These are phyloP conservation scores for Penicillium sclerotiorum DNA, from an alignment of 2,329 filamentous ascomycete species.

Conservation along the genomic window DNA sequence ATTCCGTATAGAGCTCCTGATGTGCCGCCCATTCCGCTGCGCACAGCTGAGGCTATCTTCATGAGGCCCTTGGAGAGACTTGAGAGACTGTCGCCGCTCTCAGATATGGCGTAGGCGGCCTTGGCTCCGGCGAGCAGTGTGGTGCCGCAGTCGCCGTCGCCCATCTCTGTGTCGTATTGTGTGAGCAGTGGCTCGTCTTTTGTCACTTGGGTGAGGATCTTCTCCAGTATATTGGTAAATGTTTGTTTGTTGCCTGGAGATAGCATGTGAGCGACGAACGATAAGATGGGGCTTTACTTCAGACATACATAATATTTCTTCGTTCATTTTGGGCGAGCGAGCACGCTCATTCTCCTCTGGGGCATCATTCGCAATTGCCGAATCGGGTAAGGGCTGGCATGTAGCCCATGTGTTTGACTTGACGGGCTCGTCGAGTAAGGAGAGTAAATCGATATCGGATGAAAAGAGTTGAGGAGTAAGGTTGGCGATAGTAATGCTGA, in stretches of 20 bases:
- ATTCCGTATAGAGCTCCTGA: slow-evolving; percentile 12
- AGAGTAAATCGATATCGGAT: slow-evolving; percentile 5
- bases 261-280: neutral
- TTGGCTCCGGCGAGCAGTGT: slow-evolving; percentile 10
- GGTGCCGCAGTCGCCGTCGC: slow-evolving; percentile 17
- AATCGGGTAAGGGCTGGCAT: slow-evolving; percentile 2
- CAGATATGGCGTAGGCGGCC: neutral
- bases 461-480: slow-evolving; percentile 6
- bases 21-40: slow-evolving; percentile 11
- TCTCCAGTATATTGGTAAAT: slow-evolving; percentile 1
- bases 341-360: slow-evolving; percentile 6
- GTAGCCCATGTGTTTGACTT: slow-evolving; percentile 8
- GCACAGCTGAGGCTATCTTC: slow-evolving; percentile 6
- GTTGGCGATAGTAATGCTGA: slow-evolving; percentile 15
- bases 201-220: slow-evolving; percentile 6
- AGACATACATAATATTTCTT: slow-evolving; percentile 9
- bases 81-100: neutral
- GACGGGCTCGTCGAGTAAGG: slow-evolving; percentile 8
- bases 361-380: neutral
- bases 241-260: slow-evolving; percentile 1
- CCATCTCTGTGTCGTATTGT: slow-evolving; percentile 16
- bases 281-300: neutral
- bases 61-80: slow-evolving; percentile 7
- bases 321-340: slow-evolving; percentile 4
- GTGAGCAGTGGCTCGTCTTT: slow-evolving; percentile 13